Evolutionary conservation across 2,329 filamentous ascomycete species (phyloP).

Genomic region (Metarhizium humberi): DNA sequence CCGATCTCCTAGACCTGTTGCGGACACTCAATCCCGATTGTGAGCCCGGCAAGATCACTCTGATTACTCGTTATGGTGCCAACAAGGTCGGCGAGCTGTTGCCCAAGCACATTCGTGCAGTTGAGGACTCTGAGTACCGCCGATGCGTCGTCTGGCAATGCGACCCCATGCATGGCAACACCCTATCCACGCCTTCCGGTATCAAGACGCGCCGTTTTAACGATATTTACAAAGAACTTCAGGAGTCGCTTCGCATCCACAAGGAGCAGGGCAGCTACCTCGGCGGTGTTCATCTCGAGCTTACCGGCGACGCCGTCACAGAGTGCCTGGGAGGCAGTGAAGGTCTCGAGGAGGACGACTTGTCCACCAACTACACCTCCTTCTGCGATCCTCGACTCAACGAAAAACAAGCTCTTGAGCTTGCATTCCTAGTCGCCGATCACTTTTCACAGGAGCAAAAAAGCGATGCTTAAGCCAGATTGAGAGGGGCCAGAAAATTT

Average conservation of each 20-base stretch:
- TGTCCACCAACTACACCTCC: conserved; percentile 85
- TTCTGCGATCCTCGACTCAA: conserved; percentile 95
- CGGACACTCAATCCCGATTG: conserved; percentile 74
- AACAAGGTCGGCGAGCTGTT: conserved; percentile 66
- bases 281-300: conserved; percentile 87
- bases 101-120: conserved; percentile 77
- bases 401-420: conserved; percentile 92
- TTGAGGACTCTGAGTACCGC: conserved; percentile 65
- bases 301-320: conserved; percentile 92
- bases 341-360: conserved; percentile 75
- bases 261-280: conserved; percentile 75
- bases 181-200: conserved; percentile 57
- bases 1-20: conserved; percentile 70
- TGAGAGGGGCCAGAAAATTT: not conserved
- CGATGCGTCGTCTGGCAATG: conserved; percentile 85
- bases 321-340: conserved; percentile 91
- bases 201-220: conserved; percentile 90
- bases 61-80: conserved; percentile 92
- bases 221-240: conserved; percentile 81
- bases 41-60: conserved; percentile 85
- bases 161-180: conserved; percentile 95
- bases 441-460: conserved; percentile 46
- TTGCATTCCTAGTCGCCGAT: conserved; percentile 87
- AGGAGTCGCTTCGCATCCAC: conserved; percentile 76
- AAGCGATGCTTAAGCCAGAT: not conserved